Base-by-base conservation (phyloP, 1,139 yeast species). In the Blastobotrys ciferrii region DNA sequence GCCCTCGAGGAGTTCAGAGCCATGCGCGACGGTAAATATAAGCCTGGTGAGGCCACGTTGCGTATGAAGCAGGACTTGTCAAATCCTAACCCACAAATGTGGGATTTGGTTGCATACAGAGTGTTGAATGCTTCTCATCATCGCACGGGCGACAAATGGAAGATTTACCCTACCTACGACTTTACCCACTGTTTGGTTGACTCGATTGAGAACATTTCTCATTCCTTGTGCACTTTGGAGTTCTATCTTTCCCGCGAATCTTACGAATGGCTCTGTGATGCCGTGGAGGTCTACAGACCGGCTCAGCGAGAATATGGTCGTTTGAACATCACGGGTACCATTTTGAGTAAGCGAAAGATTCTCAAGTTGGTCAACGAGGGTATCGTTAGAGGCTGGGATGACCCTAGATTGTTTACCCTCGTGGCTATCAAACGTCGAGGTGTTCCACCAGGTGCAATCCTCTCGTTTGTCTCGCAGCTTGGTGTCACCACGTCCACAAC, bases 41-140 rank as follows among this genome's bases (percentile, higher is more conserved):
- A 78, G 58, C 89, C 89, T 39, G 98, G 98, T 56, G 88, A 87
- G 66, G 98, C 96, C 30, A 88, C 91, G 3, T 76, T 94, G 64
- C 83, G 99, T 72, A 92, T 94, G 98, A 92, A 92, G 68, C 97
- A 88, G 75, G 96, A 92, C 66, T 73, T 92, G 56, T 67, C 70
- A n/a, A 86, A 94, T 33, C 95, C 96, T 57, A 87, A 88, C 58
- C 98, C 98, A 17, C 98, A 92, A 72, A 94, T 94, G 98, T 94
- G 99, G 98, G 99, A 94, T 70, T 78, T 92, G 59, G 95, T 92
- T 52, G 98, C 98, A n/a, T 94, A 94, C 72, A 81, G 99, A 68
- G 96, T 94, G 5, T 75, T 94, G 60, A 77, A 91, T 60, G 91
- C 96, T 19, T 80, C 88, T 25, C 98, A 94, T 70, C 96, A 92